A percentile compares a stretch with the other conserved stretches of the same genome.
These are phyloP conservation scores for Dorcoceras hygrometricum DNA, from an alignment of 257 asterid genomes.

Conservation along the genomic window DNA sequence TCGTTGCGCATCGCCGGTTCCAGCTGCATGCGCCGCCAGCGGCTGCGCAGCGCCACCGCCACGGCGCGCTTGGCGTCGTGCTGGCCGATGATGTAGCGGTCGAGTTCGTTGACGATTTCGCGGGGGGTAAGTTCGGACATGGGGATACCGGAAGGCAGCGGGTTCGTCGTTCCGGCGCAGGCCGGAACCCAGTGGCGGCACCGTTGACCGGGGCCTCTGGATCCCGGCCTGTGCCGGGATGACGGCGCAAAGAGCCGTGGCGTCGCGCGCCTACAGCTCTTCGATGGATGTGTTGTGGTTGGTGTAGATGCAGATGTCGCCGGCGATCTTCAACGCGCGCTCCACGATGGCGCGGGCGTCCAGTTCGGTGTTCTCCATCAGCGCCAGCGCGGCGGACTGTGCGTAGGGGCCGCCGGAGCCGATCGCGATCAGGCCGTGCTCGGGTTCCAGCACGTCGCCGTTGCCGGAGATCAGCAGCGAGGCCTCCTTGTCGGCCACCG, in stretches of 20 bases:
- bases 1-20: background rate
- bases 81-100: background rate
- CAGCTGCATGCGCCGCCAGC: background rate
- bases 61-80: background rate
- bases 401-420: background rate
- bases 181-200: too few species aligned
- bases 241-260: too few species aligned
- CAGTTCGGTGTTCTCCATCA: background rate
- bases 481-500: background rate
- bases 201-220: too few species aligned
- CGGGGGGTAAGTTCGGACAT: too few species aligned
- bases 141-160: too few species aligned
- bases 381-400: background rate
- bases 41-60: background rate
- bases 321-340: background rate
- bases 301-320: background rate
- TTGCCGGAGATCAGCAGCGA: background rate
- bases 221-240: too few species aligned
- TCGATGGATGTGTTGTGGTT: background rate
- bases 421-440: background rate
- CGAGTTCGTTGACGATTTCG: background rate
- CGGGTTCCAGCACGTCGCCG: background rate
- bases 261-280: too few species aligned
- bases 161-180: too few species aligned
- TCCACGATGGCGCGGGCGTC: background rate